Conservation (phyloP, 352 stramenopile species). For the Pythium plurisporium region DNA sequence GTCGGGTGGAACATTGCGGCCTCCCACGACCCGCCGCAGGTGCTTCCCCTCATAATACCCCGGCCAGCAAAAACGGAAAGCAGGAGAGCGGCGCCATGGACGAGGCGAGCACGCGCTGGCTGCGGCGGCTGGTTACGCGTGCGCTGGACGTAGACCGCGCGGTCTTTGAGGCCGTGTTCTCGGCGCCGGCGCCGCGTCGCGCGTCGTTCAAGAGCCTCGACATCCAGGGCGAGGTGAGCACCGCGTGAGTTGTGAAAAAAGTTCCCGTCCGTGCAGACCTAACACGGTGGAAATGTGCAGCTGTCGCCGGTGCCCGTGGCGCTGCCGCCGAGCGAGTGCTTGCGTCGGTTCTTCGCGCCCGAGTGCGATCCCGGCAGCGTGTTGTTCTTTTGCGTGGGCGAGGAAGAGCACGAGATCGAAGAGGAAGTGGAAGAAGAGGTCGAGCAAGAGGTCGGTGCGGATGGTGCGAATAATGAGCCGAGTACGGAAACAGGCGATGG, state of each 20-base stretch:
- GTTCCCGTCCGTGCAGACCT: too few species aligned
- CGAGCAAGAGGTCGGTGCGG: constrained; percentile 42
- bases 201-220: constrained; percentile 26
- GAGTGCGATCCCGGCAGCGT: constrained; percentile 56
- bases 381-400: constrained; percentile 69
- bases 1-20: not conserved
- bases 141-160: constrained; percentile 51
- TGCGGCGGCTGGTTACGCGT: constrained; percentile 56
- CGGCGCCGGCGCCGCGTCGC: constrained; percentile 23
- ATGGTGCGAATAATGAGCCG: not conserved
- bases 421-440: constrained; percentile 82
- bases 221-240: constrained; percentile 43
- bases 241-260: too few species aligned
- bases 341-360: constrained; percentile 57
- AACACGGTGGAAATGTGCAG: constrained; percentile 5
- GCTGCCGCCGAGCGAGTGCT: constrained; percentile 27
- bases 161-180: constrained; percentile 52
- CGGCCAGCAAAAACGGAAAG: not conserved
- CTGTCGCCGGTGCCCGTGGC: constrained; percentile 8
- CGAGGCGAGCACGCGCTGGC: constrained; percentile 45
- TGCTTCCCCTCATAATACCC: not conserved
- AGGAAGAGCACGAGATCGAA: constrained; percentile 69
- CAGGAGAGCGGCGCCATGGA: constrained; percentile 32
- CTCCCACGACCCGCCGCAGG: not conserved
- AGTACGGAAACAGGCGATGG: not conserved